Conservation (phyloP, 2,329 filamentous ascomycete genomes). For the Monosporascus sp. region DNA sequence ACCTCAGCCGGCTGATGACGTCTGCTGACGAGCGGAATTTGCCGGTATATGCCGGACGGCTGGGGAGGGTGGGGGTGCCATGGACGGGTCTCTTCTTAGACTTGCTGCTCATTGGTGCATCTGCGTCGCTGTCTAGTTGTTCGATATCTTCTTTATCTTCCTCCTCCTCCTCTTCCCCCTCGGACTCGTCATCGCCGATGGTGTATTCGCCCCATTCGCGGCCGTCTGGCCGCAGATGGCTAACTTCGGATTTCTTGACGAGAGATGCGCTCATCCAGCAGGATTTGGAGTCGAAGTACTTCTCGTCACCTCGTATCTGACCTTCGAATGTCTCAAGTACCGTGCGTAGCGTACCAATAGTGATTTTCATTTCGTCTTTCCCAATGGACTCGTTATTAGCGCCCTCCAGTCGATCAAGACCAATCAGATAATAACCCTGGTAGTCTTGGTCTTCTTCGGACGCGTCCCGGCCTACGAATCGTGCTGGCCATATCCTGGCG, state of each 20-base stretch:
- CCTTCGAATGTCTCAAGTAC: conserved; percentile 43
- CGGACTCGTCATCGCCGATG: conserved; percentile 28
- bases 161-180: conserved; percentile 31
- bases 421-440: conserved; percentile 57
- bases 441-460: conserved; percentile 38
- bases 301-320: conserved; percentile 38
- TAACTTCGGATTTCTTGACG: conserved; percentile 32
- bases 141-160: conserved; percentile 38
- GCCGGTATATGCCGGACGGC: conserved; percentile 29
- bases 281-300: conserved; percentile 42
- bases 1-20: conserved; percentile 54
- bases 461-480: conserved; percentile 40
- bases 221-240: conserved; percentile 38
- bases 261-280: conserved; percentile 44
- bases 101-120: conserved; percentile 9
- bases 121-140: conserved; percentile 24
- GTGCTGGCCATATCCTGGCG: conserved; percentile 57
- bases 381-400: conserved; percentile 15
- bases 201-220: conserved; percentile 45
- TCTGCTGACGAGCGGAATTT: conserved; percentile 54
- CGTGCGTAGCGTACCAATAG: conserved; percentile 37
- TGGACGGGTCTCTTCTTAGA: conserved; percentile 13
- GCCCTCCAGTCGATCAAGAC: conserved; percentile 37
- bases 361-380: conserved; percentile 36
- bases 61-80: conserved; percentile 4